Evolutionary conservation across 148 eudicot genomes (phyloP).

Genomic region (Selenicereus undatus): DNA sequence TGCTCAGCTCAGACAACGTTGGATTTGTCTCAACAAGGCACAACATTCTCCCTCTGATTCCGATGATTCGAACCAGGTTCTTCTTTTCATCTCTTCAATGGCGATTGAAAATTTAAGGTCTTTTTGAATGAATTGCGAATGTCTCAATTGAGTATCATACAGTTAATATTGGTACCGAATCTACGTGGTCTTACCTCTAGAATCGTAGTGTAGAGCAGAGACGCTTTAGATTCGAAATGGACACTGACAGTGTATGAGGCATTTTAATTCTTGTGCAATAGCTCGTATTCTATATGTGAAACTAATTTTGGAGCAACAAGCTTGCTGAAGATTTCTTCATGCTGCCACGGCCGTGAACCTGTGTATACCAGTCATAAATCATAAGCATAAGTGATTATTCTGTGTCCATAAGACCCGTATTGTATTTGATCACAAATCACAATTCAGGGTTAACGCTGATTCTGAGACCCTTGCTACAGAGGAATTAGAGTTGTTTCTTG

Average conservation of each 20-base stretch:
- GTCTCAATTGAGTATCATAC: neutral
- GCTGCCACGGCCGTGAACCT: neutral
- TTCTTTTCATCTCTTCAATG: neutral
- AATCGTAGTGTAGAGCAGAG: neutral
- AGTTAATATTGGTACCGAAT: neutral
- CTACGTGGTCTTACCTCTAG: neutral
- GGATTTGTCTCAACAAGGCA: constrained; percentile 24
- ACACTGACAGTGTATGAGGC: too few species aligned
- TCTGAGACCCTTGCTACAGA: too few species aligned
- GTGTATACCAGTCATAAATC: too few species aligned
- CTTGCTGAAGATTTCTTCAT: neutral
- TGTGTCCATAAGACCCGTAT: too few species aligned
- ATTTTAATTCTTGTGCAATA: too few species aligned
- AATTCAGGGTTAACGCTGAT: too few species aligned
- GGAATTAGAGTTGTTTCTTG: too few species aligned
- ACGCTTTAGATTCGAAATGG: too few species aligned
- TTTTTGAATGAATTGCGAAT: neutral
- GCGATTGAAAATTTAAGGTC: neutral
- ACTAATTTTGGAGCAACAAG: neutral
- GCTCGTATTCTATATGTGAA: neutral
- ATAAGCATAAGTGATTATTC: too few species aligned
- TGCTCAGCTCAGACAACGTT: constrained; percentile 64
- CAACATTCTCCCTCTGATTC: constrained; percentile 1
- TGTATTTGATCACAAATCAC: too few species aligned
- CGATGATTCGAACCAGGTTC: constrained; percentile 40